Base-by-base conservation (phyloP, 352 stramenopile species). In the Globisporangium cederbergense region DNA sequence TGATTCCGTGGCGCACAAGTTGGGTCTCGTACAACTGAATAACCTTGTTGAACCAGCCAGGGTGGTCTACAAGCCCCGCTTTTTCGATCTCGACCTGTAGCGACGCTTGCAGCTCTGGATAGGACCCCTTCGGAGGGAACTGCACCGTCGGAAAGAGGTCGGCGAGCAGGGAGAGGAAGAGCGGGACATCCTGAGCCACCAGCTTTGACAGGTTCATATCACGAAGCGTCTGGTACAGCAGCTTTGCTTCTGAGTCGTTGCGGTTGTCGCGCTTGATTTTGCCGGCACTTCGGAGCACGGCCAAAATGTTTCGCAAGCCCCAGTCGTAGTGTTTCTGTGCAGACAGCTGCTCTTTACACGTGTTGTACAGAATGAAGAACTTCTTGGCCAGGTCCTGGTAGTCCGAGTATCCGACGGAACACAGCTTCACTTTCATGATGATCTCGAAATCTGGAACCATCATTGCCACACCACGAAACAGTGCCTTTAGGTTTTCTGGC, bases 161-260 rank as follows among this genome's bases (percentile, higher is more conserved):
- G 8, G 94, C 91, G 0, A 99, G 81, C 20, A 99, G 70, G 11
- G 95, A 98, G 28, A 99, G 73, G 73, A 99, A 99, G 0, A 99
- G 72, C 22, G 97, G 97, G 8, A 99, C 96, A 71, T 99, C 97
- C 77, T 99, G 96, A 2, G 96, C 95, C 4, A 99, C 96, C 14
- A 99, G 79, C 76, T 99, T 99, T 43, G 90, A 98, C 55, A 99
- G 72, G 68, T 99, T 99, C 96, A 99, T 99, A 68, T 99, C 97
- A 64, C 91, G 84, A 8, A 98, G 65, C 0, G 91, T 97, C 67
- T 94, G 85, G 50, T 96, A 95, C 46, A 98, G 62, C 25, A 98
- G 62, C 53, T 93, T 92, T 2, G 90, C 78, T 64, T 98, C 91
- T n/a, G 81, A 79, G 49, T 93, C 85, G 54, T 96, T 95, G 9